Conservation (phyloP, 1,284 basidiomycete genomes). For the Malassezia furfur region DNA sequence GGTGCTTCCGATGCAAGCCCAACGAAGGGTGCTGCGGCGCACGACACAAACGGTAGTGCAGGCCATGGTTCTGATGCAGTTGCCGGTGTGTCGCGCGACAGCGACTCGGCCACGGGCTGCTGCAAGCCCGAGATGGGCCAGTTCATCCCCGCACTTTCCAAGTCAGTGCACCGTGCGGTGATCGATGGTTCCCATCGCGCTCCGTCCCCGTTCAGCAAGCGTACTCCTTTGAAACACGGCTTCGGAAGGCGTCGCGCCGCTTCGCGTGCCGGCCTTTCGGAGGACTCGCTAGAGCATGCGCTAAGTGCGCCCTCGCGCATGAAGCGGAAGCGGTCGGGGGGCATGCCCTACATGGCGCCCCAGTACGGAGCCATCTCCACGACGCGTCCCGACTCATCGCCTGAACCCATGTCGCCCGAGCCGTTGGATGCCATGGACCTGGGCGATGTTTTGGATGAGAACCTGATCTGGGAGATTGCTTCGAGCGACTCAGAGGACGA, state of each 20-base stretch:
- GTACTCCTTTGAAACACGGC: constrained; percentile 29
- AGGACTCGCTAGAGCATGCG: constrained; percentile 20
- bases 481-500: background rate
- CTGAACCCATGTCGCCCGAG: background rate
- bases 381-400: too few relatives aligned
- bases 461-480: constrained; percentile 28
- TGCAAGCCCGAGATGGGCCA: constrained; percentile 38
- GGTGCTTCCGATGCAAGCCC: too few relatives aligned
- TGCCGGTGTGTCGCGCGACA: too few relatives aligned
- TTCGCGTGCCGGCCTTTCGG: constrained; percentile 17
- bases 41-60: too few relatives aligned
- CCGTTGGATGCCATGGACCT: constrained; percentile 33
- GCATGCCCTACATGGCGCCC: too few relatives aligned
- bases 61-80: background rate
- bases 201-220: constrained; percentile 39
- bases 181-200: constrained; percentile 42
- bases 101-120: background rate
- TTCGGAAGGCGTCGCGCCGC: constrained; percentile 30
- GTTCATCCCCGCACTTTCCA: constrained; percentile 38
- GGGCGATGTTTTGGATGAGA: constrained; percentile 40
- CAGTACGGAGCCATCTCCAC: too few relatives aligned
- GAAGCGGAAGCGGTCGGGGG: constrained; percentile 19
- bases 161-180: constrained; percentile 43
- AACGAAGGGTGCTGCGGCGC: too few relatives aligned
- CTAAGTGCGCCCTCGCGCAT: background rate